Conservation (phyloP, 2,329 filamentous ascomycete genomes). For the Xylariaceae sp. region DNA sequence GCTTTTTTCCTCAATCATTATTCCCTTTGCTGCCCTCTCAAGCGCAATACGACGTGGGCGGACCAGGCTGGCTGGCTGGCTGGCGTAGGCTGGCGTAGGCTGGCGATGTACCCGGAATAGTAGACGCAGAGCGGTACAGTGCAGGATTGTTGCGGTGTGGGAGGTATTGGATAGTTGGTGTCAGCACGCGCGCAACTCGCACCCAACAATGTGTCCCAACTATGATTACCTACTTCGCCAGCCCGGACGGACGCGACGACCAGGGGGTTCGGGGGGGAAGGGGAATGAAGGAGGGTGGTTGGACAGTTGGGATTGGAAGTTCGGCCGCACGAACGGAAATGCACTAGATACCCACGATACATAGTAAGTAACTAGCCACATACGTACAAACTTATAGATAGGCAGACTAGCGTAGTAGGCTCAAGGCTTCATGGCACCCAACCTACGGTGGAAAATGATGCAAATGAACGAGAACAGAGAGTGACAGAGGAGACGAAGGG, state of each 20-base stretch:
- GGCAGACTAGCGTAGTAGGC: background rate
- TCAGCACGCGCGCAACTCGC: constrained; percentile 27
- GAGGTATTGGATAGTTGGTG: constrained; percentile 22
- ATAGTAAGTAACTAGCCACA: constrained; percentile 4
- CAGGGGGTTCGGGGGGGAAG: constrained; percentile 12
- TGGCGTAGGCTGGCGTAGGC: constrained; percentile 2
- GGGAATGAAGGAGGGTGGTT: background rate
- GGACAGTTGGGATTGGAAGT: constrained; percentile 12
- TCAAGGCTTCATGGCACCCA: constrained; percentile 21
- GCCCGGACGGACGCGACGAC: constrained; percentile 14
- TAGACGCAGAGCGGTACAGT: constrained; percentile 18
- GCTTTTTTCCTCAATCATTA: constrained; percentile 20
- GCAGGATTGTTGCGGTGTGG: constrained; percentile 22
- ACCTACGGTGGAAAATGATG: constrained; percentile 20
- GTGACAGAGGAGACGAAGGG: background rate
- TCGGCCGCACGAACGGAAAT: constrained; percentile 15
- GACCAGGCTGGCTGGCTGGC: constrained; percentile 17
- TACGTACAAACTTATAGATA: background rate
- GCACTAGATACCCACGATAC: background rate
- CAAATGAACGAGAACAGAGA: constrained; percentile 2
- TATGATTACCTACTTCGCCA: constrained; percentile 16
- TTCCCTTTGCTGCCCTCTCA: constrained; percentile 17
- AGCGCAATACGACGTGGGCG: constrained; percentile 29
- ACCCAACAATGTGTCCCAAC: constrained; percentile 21
- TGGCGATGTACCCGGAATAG: constrained; percentile 13